Evolutionary conservation across 2,329 filamentous ascomycete genomes (phyloP).

Genomic region (Claviceps monticola): DNA sequence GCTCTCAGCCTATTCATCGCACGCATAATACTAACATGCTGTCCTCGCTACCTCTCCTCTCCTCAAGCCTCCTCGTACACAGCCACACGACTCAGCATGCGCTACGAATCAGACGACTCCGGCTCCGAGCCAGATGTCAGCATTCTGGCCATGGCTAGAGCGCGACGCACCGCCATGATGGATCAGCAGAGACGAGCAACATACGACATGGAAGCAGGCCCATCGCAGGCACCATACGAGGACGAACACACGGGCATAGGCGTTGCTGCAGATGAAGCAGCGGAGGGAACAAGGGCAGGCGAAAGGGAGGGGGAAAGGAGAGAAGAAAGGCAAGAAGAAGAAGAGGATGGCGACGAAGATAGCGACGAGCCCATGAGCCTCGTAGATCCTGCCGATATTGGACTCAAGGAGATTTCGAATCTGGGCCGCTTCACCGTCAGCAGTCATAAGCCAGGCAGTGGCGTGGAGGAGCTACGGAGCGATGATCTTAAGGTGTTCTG

Average conservation of each 20-base stretch:
- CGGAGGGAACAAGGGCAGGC: constrained; percentile 16
- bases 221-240: constrained; percentile 19
- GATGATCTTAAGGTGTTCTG: constrained; percentile 63
- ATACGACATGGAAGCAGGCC: constrained; percentile 15
- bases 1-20: neutral
- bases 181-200: constrained; percentile 13
- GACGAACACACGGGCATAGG: constrained; percentile 18
- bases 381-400: constrained; percentile 35
- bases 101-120: constrained; percentile 22
- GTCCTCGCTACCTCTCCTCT: constrained; percentile 6
- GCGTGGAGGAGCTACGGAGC: constrained; percentile 60
- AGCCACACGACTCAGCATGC: constrained; percentile 23
- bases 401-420: constrained; percentile 73
- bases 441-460: constrained; percentile 67
- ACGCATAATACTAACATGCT: neutral
- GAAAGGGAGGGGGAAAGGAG: constrained; percentile 21
- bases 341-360: constrained; percentile 22
- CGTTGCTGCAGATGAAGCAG: constrained; percentile 14
- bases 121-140: constrained; percentile 24
- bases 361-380: constrained; percentile 28
- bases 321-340: constrained; percentile 11
- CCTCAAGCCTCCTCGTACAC: constrained; percentile 15
- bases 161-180: constrained; percentile 11
- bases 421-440: constrained; percentile 73
- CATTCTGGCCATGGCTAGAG: constrained; percentile 21